These are phyloP conservation scores for Jatropha podagrica DNA, from an alignment of 441 rosid species.

Conservation along the genomic window DNA sequence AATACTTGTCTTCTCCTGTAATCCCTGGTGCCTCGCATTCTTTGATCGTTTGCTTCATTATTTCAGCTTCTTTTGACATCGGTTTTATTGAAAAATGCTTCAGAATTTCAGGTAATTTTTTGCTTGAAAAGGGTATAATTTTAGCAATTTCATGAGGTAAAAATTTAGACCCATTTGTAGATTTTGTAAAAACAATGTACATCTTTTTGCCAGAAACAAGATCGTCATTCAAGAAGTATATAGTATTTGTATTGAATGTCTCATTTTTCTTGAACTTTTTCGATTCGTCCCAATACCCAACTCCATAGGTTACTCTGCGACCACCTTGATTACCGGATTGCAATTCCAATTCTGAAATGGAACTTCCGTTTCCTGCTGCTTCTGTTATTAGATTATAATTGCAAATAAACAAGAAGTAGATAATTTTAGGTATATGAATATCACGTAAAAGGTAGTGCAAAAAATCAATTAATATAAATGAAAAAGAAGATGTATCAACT, in stretches of 20 bases:
- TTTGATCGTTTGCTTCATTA: constrained; percentile 1
- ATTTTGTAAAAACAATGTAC: background rate
- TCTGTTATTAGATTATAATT: too few relatives aligned
- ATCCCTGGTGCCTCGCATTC: constrained; percentile 11
- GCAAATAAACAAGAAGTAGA: background rate
- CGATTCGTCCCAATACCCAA: background rate
- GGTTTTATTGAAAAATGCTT: constrained; percentile 1
- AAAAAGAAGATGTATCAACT: background rate
- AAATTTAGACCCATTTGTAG: background rate
- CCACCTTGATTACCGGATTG: accelerated
- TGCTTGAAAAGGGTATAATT: constrained; percentile 6
- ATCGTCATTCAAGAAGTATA: background rate
- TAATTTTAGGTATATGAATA: too few relatives aligned
- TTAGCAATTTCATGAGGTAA: background rate
- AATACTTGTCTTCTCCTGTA: constrained; percentile 12
- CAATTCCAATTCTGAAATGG: background rate
- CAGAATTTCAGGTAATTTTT: background rate
- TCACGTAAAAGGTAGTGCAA: too few relatives aligned
- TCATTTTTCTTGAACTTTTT: background rate
- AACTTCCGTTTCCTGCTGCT: background rate
- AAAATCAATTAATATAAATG: background rate
- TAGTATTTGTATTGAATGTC: background rate
- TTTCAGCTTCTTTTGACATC: constrained; percentile 1
- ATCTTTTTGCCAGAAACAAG: constrained; percentile 2
- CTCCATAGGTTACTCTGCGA: background rate